Percentiles rank a stretch among this genome's conserved stretches.
These are phyloP conservation scores for Brassica juncea DNA, from an alignment of 345 rosid species.

Conservation along the genomic window DNA sequence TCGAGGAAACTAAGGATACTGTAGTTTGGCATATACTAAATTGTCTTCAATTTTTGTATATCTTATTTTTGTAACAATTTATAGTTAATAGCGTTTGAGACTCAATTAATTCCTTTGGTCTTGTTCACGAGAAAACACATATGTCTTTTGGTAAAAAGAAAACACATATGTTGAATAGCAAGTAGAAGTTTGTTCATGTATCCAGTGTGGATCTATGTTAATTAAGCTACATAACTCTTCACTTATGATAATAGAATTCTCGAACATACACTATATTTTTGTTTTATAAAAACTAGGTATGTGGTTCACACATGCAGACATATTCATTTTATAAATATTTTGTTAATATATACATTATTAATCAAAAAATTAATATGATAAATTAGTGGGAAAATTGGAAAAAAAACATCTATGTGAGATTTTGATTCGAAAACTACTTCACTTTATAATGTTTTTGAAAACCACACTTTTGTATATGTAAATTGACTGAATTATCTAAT, in stretches of 20 bases:
- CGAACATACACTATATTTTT: neutral
- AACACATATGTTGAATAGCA: neutral
- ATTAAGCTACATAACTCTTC: neutral
- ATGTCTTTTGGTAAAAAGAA: neutral
- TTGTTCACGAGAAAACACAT: neutral
- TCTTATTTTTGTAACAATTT: neutral
- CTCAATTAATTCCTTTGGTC: neutral
- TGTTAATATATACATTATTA: too few relatives aligned
- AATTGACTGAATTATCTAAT: too few relatives aligned
- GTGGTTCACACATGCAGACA: too few relatives aligned
- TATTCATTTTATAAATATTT: too few relatives aligned
- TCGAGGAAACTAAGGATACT: neutral
- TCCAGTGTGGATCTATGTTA: neutral
- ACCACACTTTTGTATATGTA: too few relatives aligned
- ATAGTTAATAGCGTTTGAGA: neutral
- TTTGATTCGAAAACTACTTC: too few relatives aligned
- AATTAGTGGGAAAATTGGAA: too few relatives aligned
- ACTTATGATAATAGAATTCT: neutral
- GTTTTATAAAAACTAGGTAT: too few relatives aligned
- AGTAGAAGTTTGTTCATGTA: neutral
- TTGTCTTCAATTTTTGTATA: neutral
- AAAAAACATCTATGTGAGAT: too few relatives aligned
- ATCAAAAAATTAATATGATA: too few relatives aligned
- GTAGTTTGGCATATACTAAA: neutral
- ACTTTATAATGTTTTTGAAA: too few relatives aligned